phyloP scores from a whole-genome alignment of 345 rosid genomes.

The Hypericum androsaemum region DNA sequence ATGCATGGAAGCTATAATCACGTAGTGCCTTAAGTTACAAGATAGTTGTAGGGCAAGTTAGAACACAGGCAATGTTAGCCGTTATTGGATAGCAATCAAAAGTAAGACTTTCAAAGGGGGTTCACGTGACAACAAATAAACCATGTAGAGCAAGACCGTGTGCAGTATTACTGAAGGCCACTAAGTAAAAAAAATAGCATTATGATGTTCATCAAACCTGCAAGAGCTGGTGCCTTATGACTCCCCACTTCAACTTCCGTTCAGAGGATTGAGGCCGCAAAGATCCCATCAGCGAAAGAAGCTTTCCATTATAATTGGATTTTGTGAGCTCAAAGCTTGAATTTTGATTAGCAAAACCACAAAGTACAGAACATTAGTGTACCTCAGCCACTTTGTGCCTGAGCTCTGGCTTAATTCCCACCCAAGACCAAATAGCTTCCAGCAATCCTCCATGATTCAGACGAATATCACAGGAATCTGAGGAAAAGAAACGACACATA shows the following conservation, averaged over 20 bases:
- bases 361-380: slow-evolving; percentile 10
- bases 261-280: slow-evolving; percentile 88
- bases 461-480: slow-evolving; percentile 73
- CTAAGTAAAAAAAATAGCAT: neutral
- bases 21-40: no score
- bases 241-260: slow-evolving; percentile 78
- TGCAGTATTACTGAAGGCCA: neutral
- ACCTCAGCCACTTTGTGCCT: slow-evolving; percentile 94
- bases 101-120: no score
- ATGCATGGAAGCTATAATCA: no score
- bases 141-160: neutral
- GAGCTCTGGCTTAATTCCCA: slow-evolving; percentile 76
- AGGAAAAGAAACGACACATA: slow-evolving; percentile 41
- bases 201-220: slow-evolving; percentile 49
- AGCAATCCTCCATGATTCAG: slow-evolving; percentile 84
- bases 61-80: no score
- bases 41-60: no score
- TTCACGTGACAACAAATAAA: neutral
- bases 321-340: slow-evolving; percentile 19
- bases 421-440: slow-evolving; percentile 93
- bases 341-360: slow-evolving; percentile 4
- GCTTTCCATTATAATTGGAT: slow-evolving; percentile 38
- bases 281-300: slow-evolving; percentile 82
- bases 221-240: slow-evolving; percentile 84
- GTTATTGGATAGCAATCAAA: no score